Conservation (phyloP, 495 filamentous ascomycete species). For the Lichenothelia convexa region DNA sequence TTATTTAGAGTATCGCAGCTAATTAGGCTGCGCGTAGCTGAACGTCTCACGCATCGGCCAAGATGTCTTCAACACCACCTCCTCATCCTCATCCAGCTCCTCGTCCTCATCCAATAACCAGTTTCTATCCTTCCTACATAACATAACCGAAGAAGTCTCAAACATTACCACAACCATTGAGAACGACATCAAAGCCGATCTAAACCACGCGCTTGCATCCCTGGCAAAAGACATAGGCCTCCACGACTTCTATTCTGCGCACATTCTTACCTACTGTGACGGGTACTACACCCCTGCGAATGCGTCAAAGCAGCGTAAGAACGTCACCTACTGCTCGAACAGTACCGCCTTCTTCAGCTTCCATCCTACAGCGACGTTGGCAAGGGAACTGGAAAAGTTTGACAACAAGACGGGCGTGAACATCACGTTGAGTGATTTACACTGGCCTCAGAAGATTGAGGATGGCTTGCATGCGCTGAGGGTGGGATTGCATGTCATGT, state of each 20-base stretch:
- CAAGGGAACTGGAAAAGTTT: constrained; percentile 35
- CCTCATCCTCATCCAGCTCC: constrained; percentile 5
- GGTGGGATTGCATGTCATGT: constrained; percentile 28
- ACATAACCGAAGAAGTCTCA: background rate
- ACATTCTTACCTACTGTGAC: constrained; percentile 51
- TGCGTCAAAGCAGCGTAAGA: constrained; percentile 24
- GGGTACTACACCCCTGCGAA: constrained; percentile 36
- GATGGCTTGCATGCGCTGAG: constrained; percentile 35
- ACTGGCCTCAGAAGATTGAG: constrained; percentile 45
- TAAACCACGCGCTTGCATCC: constrained; percentile 28
- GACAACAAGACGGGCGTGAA: constrained; percentile 27
- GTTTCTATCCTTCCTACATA: too few species aligned
- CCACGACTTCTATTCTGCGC: constrained; percentile 56
- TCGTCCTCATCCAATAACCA: constrained; percentile 6
- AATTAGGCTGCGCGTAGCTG: constrained; percentile 26
- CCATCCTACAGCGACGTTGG: constrained; percentile 38
- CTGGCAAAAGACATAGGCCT: constrained; percentile 33
- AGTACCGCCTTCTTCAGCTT: constrained; percentile 36
- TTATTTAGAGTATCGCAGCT: too few species aligned
- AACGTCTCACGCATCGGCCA: constrained; percentile 45
- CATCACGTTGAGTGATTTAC: constrained; percentile 35
- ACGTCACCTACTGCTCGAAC: constrained; percentile 44
- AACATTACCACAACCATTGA: constrained; percentile 8
- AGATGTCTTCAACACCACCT: constrained; percentile 19
- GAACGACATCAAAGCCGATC: constrained; percentile 18